Evolutionary conservation across 2,329 filamentous ascomycete species (phyloP).

Genomic region (Claviceps sp.): DNA sequence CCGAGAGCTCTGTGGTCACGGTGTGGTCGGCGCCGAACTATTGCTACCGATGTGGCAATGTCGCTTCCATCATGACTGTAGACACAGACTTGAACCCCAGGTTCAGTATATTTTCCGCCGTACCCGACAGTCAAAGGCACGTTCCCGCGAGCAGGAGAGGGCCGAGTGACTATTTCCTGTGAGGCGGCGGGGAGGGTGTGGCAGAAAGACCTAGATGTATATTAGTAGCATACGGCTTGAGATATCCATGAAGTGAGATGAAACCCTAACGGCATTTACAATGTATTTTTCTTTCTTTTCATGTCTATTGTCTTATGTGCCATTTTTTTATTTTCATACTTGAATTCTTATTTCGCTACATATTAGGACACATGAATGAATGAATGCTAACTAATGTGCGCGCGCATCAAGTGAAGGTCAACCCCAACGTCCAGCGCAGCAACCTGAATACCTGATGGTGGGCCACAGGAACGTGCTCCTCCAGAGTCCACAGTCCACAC

Average conservation of each 20-base stretch:
- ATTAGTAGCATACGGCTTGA: constrained; percentile 28
- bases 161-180: constrained; percentile 59
- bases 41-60: constrained; percentile 89
- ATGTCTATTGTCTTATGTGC: background rate
- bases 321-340: background rate
- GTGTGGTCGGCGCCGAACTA: constrained; percentile 98
- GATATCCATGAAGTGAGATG: constrained; percentile 25
- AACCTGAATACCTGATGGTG: background rate
- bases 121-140: constrained; percentile 73
- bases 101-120: constrained; percentile 84
- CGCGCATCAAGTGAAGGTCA: background rate
- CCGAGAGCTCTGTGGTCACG: constrained; percentile 88
- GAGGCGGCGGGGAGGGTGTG: constrained; percentile 15
- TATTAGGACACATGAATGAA: background rate
- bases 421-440: background rate
- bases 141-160: constrained; percentile 59
- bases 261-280: constrained; percentile 11
- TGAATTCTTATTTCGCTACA: background rate
- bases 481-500: background rate
- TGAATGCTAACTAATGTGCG: background rate
- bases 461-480: background rate
- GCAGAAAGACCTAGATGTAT: constrained; percentile 22
- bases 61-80: constrained; percentile 92
- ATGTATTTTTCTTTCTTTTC: background rate
- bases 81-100: constrained; percentile 73